Percentiles rank a stretch among this genome's conserved stretches.
Conservation (phyloP, 257 asterid genomes). For the Rhazya stricta region DNA sequence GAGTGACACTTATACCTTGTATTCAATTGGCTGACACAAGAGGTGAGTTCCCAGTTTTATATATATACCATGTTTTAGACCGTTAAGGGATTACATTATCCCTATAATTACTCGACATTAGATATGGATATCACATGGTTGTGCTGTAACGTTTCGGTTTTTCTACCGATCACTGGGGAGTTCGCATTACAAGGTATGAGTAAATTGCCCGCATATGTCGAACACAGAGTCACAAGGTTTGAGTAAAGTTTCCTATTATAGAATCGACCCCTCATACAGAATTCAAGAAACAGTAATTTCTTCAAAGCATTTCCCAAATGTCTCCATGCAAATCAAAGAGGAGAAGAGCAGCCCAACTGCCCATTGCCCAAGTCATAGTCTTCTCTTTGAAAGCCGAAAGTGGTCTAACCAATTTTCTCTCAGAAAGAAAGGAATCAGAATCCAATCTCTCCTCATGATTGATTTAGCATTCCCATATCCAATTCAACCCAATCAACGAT, state of each 20-base stretch:
- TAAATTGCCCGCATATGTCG: neutral
- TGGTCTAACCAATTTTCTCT: conserved; percentile 18
- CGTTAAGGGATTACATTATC: neutral
- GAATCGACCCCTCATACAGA: too few species aligned
- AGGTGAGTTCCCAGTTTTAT: neutral
- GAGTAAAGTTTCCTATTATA: too few species aligned
- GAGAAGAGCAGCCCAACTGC: neutral
- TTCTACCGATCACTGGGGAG: neutral
- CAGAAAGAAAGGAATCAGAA: conserved; percentile 9
- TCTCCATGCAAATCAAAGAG: too few species aligned
- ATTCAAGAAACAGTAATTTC: too few species aligned
- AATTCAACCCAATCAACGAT: conserved; percentile 17
- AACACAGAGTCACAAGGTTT: too few species aligned
- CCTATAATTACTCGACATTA: neutral
- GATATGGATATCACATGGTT: conserved; percentile 8
- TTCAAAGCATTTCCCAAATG: too few species aligned
- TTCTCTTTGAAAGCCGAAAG: neutral
- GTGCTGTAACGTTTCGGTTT: neutral
- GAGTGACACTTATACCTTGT: neutral
- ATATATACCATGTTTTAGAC: neutral
- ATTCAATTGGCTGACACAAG: neutral
- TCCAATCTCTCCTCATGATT: conserved; percentile 22
- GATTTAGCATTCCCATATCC: conserved; percentile 24
- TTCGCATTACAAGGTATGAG: neutral
- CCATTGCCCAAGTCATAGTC: neutral